Evolutionary conservation across 495 filamentous ascomycete species (phyloP).

Genomic region (Penicillium egyptiacum): DNA sequence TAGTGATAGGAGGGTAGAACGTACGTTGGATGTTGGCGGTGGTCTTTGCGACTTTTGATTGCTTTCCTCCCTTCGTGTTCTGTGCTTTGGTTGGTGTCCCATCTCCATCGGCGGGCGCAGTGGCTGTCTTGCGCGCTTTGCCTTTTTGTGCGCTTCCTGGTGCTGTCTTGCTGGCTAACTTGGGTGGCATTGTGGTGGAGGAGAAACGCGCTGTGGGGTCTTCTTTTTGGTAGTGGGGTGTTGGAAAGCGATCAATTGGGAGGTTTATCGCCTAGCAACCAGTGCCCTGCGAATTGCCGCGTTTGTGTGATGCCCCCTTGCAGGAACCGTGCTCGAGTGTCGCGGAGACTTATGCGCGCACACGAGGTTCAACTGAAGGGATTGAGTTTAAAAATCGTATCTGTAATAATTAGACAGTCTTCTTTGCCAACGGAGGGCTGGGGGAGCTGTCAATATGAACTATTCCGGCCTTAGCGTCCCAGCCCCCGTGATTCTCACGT

Average conservation of each 20-base stretch:
- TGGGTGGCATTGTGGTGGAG: slow-evolving; percentile 23
- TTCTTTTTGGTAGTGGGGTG: slow-evolving; percentile 2
- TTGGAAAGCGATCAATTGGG: slow-evolving; percentile 9
- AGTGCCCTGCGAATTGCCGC: slow-evolving; percentile 1
- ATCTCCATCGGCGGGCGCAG: slow-evolving; percentile 1
- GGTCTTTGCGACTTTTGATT: slow-evolving; percentile 24
- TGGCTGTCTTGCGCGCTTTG: slow-evolving; percentile 9
- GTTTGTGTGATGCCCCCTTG: slow-evolving; percentile 6
- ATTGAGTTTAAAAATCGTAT: background rate
- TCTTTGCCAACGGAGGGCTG: slow-evolving; percentile 2
- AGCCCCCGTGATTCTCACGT: slow-evolving; percentile 11
- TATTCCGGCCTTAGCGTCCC: slow-evolving; percentile 13
- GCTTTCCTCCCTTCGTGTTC: slow-evolving; percentile 20
- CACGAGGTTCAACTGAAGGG: background rate
- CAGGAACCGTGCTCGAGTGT: background rate
- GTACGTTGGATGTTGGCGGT: slow-evolving; percentile 42
- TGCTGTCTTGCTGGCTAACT: slow-evolving; percentile 11
- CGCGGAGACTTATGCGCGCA: background rate
- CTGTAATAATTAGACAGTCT: background rate
- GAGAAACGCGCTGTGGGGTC: background rate
- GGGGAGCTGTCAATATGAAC: slow-evolving; percentile 7
- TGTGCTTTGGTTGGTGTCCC: slow-evolving; percentile 17
- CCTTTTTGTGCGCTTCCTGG: slow-evolving; percentile 9
- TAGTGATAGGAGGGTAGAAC: slow-evolving; percentile 12
- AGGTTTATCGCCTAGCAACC: slow-evolving; percentile 7